These are phyloP conservation scores for Neurospora africana DNA, from an alignment of 495 filamentous ascomycete species.

Conservation along the genomic window DNA sequence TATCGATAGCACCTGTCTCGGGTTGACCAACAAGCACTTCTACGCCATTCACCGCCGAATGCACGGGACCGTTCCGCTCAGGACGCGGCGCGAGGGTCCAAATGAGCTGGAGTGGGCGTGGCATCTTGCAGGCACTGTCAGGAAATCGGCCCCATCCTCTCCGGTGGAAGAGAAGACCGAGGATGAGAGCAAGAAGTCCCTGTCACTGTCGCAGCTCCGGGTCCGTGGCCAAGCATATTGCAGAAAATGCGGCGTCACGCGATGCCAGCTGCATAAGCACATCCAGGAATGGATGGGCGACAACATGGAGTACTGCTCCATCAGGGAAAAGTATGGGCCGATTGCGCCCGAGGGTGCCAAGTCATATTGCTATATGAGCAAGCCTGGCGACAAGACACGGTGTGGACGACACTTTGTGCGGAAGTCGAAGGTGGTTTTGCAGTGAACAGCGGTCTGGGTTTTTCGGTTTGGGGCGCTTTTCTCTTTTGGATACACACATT, in stretches of 20 bases:
- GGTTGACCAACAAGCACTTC: slow-evolving; percentile 38
- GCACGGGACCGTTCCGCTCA: slow-evolving; percentile 39
- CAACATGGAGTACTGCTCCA: slow-evolving; percentile 37
- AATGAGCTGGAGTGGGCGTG: slow-evolving; percentile 48
- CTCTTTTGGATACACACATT: background rate
- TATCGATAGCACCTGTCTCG: slow-evolving; percentile 45
- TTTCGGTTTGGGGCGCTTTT: background rate
- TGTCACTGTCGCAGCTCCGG: slow-evolving; percentile 24
- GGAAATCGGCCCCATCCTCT: slow-evolving; percentile 4
- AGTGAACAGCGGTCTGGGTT: slow-evolving; percentile 4
- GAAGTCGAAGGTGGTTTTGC: slow-evolving; percentile 16
- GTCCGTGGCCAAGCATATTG: slow-evolving; percentile 38
- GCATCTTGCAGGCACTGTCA: slow-evolving; percentile 34
- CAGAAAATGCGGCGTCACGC: slow-evolving; percentile 40
- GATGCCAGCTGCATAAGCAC: slow-evolving; percentile 45
- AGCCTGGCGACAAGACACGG: slow-evolving; percentile 34
- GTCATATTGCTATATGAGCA: slow-evolving; percentile 37
- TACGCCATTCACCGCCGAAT: slow-evolving; percentile 42
- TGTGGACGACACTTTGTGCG: slow-evolving; percentile 36
- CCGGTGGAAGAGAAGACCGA: background rate
- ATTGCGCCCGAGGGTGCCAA: slow-evolving; percentile 25
- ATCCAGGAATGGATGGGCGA: slow-evolving; percentile 42
- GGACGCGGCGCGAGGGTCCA: slow-evolving; percentile 37
- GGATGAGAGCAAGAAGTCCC: slow-evolving; percentile 7
- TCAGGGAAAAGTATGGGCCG: slow-evolving; percentile 40